Percentiles rank a stretch among this genome's conserved stretches.
phyloP scores from a whole-genome alignment of 148 eudicot species.

The Rhododendron williamsianum region DNA sequence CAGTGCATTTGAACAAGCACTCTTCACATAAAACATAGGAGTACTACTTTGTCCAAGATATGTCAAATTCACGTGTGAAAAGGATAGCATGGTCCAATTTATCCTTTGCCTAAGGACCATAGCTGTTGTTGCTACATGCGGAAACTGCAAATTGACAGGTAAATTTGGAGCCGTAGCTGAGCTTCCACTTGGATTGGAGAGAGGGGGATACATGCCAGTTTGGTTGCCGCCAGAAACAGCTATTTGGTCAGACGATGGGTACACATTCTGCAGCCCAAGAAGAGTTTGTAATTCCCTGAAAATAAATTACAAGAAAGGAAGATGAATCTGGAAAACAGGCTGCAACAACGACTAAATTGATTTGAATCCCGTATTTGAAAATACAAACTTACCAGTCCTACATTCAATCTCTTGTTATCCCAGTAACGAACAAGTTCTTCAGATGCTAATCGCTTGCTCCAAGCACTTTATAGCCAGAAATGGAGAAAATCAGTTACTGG shows the following conservation, averaged over 20 bases:
- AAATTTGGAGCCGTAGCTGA: conserved; percentile 27
- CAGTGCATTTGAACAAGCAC: background rate
- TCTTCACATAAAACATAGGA: background rate
- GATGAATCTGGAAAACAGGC: background rate
- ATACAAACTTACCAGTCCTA: conserved; percentile 41
- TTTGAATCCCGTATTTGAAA: conserved; percentile 39
- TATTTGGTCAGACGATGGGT: conserved; percentile 26
- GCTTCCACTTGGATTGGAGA: conserved; percentile 29
- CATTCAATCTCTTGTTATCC: conserved; percentile 63
- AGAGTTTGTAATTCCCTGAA: conserved; percentile 13
- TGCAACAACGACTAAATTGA: background rate
- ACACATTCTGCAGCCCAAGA: conserved; percentile 33
- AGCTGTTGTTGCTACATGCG: conserved; percentile 27
- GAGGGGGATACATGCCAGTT: conserved; percentile 26
- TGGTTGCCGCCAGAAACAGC: conserved; percentile 29
- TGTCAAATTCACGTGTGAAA: background rate
- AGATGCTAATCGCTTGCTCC: conserved; percentile 57
- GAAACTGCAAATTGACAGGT: conserved; percentile 36
- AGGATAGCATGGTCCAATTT: conserved; percentile 4
- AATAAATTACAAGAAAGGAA: background rate
- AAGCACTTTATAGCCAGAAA: conserved; percentile 25
- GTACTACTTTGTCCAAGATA: background rate
- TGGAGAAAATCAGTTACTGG: background rate
- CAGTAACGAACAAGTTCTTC: conserved; percentile 42
- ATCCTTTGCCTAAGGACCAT: conserved; percentile 59